A percentile compares a stretch with the other conserved stretches of the same genome.
Conservation (phyloP, 805 yeast species). For the Monosporozyma servazzii region DNA sequence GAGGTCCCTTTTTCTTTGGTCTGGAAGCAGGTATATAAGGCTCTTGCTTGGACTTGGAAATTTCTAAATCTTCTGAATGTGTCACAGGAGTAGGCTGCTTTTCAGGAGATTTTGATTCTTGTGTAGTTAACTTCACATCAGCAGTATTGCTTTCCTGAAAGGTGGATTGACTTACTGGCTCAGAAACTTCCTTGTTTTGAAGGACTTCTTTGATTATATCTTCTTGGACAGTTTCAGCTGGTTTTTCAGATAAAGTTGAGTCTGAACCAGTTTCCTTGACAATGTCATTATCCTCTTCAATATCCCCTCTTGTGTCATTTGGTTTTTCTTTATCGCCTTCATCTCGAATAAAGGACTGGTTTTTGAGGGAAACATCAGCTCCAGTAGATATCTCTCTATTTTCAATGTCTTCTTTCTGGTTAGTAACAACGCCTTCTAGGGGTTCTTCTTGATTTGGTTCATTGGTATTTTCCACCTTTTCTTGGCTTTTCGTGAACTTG, state of each 20-base stretch:
- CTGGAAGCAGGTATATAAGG: constrained; percentile 9
- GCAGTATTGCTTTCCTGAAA: not conserved
- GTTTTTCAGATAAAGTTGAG: not conserved
- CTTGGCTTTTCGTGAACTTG: too few species aligned
- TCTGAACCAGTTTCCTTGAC: not conserved
- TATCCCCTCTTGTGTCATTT: not conserved
- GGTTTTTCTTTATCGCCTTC: not conserved
- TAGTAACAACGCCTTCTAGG: not conserved
- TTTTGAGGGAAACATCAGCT: not conserved
- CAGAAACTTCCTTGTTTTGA: not conserved
- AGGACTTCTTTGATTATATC: not conserved
- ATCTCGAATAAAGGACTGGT: too few species aligned
- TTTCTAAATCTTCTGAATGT: not conserved
- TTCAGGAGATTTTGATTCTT: not conserved
- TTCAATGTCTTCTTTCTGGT: constrained; percentile 2
- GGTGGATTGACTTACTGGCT: not conserved
- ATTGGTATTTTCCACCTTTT: too few species aligned
- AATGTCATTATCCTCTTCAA: not conserved
- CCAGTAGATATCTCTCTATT: constrained; percentile 8
- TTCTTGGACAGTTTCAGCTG: not conserved
- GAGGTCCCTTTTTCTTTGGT: constrained; percentile 35
- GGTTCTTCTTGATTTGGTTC: too few species aligned
- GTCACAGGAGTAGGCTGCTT: not conserved
- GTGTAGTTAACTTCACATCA: not conserved
- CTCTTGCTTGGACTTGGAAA: not conserved